Conservation (phyloP, 805 yeast species). For the Candida hispaniensis region DNA sequence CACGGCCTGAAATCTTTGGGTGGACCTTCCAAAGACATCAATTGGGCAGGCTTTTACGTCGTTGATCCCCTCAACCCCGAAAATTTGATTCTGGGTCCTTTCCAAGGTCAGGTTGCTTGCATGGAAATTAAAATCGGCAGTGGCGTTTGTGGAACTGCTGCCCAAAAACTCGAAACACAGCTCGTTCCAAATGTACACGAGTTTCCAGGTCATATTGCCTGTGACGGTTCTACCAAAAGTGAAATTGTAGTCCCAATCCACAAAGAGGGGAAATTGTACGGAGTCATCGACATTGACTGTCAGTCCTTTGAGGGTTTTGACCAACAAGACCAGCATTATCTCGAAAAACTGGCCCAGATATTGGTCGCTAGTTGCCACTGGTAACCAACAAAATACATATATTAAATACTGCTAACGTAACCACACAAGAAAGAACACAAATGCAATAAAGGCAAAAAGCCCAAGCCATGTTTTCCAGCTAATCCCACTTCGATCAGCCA, state of each 20-base stretch:
- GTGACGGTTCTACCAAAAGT: constrained; percentile 89
- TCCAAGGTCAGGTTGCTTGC: constrained; percentile 95
- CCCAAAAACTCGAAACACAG: constrained; percentile 47
- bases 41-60: constrained; percentile 92
- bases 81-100: constrained; percentile 74
- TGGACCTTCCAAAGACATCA: constrained; percentile 38
- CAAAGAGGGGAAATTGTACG: constrained; percentile 38
- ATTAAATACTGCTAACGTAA: constrained; percentile 17
- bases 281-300: constrained; percentile 85
- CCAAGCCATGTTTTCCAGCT: constrained; percentile 52
- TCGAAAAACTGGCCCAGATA: constrained; percentile 48
- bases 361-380: constrained; percentile 49
- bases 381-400: constrained; percentile 19
- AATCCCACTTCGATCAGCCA: constrained; percentile 57
- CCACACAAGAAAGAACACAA: constrained; percentile 35
- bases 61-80: constrained; percentile 31
- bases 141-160: constrained; percentile 93
- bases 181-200: constrained; percentile 65
- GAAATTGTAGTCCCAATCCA: constrained; percentile 86
- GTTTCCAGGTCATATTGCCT: constrained; percentile 91
- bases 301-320: constrained; percentile 54
- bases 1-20: constrained; percentile 61
- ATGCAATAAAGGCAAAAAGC: constrained; percentile 36
- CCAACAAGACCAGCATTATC: constrained; percentile 43
- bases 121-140: constrained; percentile 65